Evolutionary conservation across 2,329 filamentous ascomycete genomes (phyloP), one percentile per base, ranked within the genome.

Genomic region (Fusarium continuum): DNA sequence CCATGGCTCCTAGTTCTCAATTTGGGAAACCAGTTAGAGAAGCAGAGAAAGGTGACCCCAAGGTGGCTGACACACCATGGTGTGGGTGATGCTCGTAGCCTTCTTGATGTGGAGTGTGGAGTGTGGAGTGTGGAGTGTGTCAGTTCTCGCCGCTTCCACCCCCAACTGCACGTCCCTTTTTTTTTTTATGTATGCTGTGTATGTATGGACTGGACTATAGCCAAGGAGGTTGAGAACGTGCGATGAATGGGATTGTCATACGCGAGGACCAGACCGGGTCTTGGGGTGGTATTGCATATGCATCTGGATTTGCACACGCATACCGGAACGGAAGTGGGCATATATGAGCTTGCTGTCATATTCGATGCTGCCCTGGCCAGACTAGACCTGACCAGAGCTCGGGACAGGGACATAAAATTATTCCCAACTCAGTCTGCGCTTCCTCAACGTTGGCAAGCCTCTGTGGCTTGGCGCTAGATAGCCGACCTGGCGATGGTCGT

Each of bases 211-310:
- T 45, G 35, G n/a, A n/a, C n/a, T 48, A 28, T 28, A 56, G 64
- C 51, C 60, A 68, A 61, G 60, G 67, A 58, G 62, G 64, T 68
- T 67, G 68, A 55, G 64, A 68, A 70, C 68, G 56, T 67, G 67
- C 53, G 53, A 69, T 70, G 57, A 70, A 70, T 62, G 44, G 63
- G 43, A 69, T 67, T 66, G 55, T 70, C 60, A 63, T 61, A 64
- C 65, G 23, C 62, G 55, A 69, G 54, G 65, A 64, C 67, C 43
- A 71, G 63, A 64, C 67, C 63, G 36, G 61, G 55, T 45, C 46
- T 57, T 65, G 54, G 50, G 65, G 69, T 71, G 40, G 39, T 45
- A 71, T 71, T 65, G 69, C 69, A 71, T 71, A 65, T 71, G 67
- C 61, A 43, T 48, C 49, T 62, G 46, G 43, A 62, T 62, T 65